phyloP scores from a whole-genome alignment of 306 rosid genomes.

The Nissolia schottii region DNA sequence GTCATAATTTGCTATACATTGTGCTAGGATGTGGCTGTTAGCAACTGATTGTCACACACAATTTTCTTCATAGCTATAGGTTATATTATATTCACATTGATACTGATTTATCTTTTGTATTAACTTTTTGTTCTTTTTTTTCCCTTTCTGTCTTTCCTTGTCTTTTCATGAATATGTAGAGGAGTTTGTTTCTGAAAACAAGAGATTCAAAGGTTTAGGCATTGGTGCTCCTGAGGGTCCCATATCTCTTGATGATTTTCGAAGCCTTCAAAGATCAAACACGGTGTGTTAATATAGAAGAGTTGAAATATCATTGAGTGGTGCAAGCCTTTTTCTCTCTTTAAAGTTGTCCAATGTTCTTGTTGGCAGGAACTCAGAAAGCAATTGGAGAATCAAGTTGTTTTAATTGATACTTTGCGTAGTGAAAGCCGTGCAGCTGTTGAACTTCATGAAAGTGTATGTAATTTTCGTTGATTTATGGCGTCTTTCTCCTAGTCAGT shows the following conservation, averaged over 20 bases:
- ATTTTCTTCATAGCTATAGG: not conserved
- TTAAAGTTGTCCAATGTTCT: not conserved
- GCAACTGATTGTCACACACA: not conserved
- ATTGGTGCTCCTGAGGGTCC: constrained; percentile 98
- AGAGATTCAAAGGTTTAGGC: constrained; percentile 91
- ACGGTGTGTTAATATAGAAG: constrained; percentile 40
- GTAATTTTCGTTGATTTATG: constrained; percentile 21
- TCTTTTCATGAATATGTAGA: constrained; percentile 35
- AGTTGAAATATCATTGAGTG: not conserved
- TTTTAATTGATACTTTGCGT: constrained; percentile 54
- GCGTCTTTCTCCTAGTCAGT: not conserved
- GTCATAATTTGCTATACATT: not conserved
- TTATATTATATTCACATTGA: not conserved
- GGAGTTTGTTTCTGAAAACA: constrained; percentile 59
- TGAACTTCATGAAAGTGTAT: constrained; percentile 73
- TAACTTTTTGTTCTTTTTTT: not conserved
- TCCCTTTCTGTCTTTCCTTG: not conserved
- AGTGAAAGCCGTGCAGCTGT: constrained; percentile 54
- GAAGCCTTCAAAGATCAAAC: constrained; percentile 90
- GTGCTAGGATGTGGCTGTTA: not conserved
- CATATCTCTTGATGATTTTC: constrained; percentile 93
- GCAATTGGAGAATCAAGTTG: constrained; percentile 82
- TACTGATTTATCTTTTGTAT: not conserved
- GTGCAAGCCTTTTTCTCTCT: not conserved
- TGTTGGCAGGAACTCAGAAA: constrained; percentile 80